Conservation (phyloP, 2,329 filamentous ascomycete genomes). For the Kalaharituber pfeilii region DNA sequence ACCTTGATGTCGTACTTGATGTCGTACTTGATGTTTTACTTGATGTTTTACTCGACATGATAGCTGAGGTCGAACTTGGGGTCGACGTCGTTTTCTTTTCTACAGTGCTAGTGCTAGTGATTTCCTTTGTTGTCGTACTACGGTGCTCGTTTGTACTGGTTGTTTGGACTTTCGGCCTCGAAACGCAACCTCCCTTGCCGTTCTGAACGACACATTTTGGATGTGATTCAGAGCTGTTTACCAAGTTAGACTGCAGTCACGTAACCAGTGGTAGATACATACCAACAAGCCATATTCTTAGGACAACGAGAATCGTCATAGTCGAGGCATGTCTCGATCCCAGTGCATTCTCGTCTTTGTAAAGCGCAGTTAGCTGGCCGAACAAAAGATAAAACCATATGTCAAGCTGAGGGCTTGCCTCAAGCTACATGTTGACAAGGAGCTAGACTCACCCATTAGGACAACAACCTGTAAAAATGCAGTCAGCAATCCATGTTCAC, state of each 20-base stretch:
- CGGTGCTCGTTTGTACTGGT: no score
- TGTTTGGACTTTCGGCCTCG: neutral
- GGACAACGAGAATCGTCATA: neutral
- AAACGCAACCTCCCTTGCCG: no score
- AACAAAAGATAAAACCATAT: neutral
- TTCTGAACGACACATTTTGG: no score
- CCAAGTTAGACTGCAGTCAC: no score
- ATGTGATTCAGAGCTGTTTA: no score
- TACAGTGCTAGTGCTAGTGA: neutral
- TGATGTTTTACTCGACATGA: neutral
- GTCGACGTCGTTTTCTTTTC: neutral
- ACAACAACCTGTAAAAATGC: neutral
- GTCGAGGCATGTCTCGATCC: neutral
- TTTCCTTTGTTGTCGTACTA: neutral
- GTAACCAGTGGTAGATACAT: neutral
- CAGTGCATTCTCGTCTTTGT: neutral
- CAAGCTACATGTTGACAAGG: no score
- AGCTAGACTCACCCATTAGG: neutral
- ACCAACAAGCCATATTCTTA: neutral
- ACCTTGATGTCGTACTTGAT: neutral
- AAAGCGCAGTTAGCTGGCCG: no score
- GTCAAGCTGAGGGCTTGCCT: neutral
- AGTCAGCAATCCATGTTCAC: no score
- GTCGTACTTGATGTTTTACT: neutral
- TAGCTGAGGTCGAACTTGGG: neutral